Evolutionary conservation across 192 early-diverging fungal genomes (phyloP).

Genomic region (Oehlia diaphana): DNA sequence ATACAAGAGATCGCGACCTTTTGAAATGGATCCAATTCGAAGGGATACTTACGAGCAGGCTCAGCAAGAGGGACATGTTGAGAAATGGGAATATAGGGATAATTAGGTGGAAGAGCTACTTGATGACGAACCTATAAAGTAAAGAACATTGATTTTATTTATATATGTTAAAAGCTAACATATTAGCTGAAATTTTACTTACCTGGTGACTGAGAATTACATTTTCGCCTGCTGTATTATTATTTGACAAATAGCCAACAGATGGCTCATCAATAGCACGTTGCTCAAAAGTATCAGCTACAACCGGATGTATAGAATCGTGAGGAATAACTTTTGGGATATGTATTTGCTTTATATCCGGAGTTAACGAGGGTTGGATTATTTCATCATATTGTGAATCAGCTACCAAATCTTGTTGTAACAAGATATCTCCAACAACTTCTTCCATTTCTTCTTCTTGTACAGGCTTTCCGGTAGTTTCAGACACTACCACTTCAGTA

Average conservation of each 20-base stretch:
- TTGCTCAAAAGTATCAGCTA: conserved; percentile 33
- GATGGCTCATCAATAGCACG: conserved; percentile 15
- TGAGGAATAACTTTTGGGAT: background rate
- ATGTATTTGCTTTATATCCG: background rate
- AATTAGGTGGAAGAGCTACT: conserved; percentile 87
- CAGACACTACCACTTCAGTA: background rate
- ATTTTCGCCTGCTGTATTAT: conserved; percentile 7
- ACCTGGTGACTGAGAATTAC: conserved; percentile 35
- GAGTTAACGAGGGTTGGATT: background rate
- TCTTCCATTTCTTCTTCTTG: background rate
- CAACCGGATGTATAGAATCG: conserved; percentile 8
- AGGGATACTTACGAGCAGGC: conserved; percentile 88
- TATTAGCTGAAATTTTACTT: background rate
- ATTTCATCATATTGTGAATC: background rate
- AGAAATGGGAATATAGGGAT: conserved; percentile 83
- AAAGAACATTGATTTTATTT: background rate
- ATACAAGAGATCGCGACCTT: conserved; percentile 85
- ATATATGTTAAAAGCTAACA: background rate
- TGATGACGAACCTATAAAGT: conserved; percentile 82
- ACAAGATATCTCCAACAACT: background rate
- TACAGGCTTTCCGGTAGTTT: background rate
- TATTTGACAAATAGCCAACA: conserved; percentile 1
- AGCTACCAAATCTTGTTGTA: background rate
- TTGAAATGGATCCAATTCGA: conserved; percentile 95
- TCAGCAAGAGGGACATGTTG: conserved; percentile 77